Conservation (phyloP, 2,329 filamentous ascomycete species). For the Neospermospora avenae region DNA sequence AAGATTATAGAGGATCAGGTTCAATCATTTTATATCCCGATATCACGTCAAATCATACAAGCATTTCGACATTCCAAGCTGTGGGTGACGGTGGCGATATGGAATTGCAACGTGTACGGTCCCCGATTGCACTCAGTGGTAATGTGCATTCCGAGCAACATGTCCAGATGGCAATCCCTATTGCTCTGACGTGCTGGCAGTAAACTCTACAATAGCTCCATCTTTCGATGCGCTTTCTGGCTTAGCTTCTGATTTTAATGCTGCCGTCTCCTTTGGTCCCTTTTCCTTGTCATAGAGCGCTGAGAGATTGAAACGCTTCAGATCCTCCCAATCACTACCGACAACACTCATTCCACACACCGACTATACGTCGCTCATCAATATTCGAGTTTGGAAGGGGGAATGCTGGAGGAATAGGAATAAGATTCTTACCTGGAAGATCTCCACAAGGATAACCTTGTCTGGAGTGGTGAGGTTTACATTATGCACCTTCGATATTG, state of each 20-base stretch:
- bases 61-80: not conserved
- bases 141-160: not conserved
- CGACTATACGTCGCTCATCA: slow-evolving; percentile 46
- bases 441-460: slow-evolving; percentile 74
- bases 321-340: slow-evolving; percentile 61
- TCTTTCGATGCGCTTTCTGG: slow-evolving; percentile 27
- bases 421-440: slow-evolving; percentile 63
- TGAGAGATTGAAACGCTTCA: slow-evolving; percentile 76
- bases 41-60: not conserved
- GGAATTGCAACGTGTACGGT: not conserved
- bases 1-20: not conserved
- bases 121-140: not conserved
- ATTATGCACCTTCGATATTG: slow-evolving; percentile 58
- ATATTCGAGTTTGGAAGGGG: slow-evolving; percentile 13
- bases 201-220: slow-evolving; percentile 15
- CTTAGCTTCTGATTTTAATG: slow-evolving; percentile 21
- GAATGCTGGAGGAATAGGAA: not conserved
- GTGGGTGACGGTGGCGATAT: not conserved
- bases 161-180: not conserved
- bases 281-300: slow-evolving; percentile 56
- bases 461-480: slow-evolving; percentile 77
- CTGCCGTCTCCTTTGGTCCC: slow-evolving; percentile 11
- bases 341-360: slow-evolving; percentile 79
- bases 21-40: not conserved
- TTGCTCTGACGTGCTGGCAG: not conserved